Base-by-base conservation (phyloP, 1,284 basidiomycete species). In the Porogramme epimiltina region DNA sequence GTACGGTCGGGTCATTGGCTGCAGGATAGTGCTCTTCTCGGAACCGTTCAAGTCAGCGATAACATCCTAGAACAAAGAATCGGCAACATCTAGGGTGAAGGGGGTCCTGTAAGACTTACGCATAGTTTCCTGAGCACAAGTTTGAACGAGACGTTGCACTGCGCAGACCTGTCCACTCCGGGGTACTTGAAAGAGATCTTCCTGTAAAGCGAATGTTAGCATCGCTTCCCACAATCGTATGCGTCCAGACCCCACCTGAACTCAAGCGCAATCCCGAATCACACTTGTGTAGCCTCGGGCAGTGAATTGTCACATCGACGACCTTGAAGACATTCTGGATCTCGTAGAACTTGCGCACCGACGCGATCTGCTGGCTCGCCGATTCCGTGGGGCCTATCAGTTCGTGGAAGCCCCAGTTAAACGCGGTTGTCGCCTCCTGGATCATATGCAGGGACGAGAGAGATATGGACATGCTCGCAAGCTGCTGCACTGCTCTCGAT, bases 11-110 rank as follows among this genome's bases (percentile, higher is more conserved):
- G 39, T 23, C 19, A 38, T 41, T 33, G 91, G 73, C 63, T 91
- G 90, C 33, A 91, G 70, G 25, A 91, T 80, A 0, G 88, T 91
- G 61, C 84, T 87, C 67, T 91, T 91, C 0, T 89, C 88, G 0
- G 84, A 87, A 4, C 89, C 89, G 59, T 91, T 91, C 9, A 74
- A 73, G 4, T 89, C 89, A 1, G 91, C 85, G 46, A 92, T 85
- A 42, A 91, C 77, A 87, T 89, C 41, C 2, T 5, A 31, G 6
- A 6, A 31, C 28, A 13, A 9, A 2, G 16, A 2, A 15, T 13
- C 42, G 25, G 15, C 11, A 31, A 9, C 34, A 23, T 33, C 28
- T 23, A 18, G 16, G 39, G 5, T 16, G 1, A 16, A 26, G 15
- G 3, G 13, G 22, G 26, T n/a, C 6, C 19, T 4, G 16, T 3